These are phyloP conservation scores for Punica granatum DNA, from an alignment of 345 rosid genomes.

Conservation along the genomic window DNA sequence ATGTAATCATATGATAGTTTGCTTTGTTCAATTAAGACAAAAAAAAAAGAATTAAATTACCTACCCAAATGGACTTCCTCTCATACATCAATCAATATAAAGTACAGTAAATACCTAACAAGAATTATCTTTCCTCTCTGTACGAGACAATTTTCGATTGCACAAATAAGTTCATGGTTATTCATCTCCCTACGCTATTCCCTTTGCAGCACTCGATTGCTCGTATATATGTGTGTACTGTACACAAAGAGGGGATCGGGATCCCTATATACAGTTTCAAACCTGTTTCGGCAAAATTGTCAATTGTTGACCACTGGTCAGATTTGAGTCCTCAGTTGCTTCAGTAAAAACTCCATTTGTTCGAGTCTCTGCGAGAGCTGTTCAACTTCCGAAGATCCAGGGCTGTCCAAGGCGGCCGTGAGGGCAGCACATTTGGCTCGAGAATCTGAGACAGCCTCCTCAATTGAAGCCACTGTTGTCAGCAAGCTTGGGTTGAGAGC, in stretches of 20 bases:
- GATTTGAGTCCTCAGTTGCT: slow-evolving; percentile 52
- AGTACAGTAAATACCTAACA: background rate
- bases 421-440: slow-evolving; percentile 59
- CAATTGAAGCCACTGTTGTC: slow-evolving; percentile 60
- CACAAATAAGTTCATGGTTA: background rate
- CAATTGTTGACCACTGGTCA: slow-evolving; percentile 11
- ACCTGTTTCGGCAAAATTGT: slow-evolving; percentile 17
- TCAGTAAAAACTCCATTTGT: slow-evolving; percentile 50
- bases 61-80: background rate
- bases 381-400: slow-evolving; percentile 33
- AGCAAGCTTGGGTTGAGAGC: slow-evolving; percentile 19
- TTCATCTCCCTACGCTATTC: background rate
- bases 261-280: slow-evolving; percentile 4
- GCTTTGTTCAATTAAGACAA: background rate
- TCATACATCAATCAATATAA: background rate
- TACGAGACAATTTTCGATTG: background rate
- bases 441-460: slow-evolving; percentile 59
- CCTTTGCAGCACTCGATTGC: background rate
- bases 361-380: slow-evolving; percentile 65
- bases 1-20: background rate
- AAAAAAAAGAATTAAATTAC: background rate
- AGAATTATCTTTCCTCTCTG: background rate
- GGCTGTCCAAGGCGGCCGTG: slow-evolving; percentile 23
- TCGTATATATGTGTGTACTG: slow-evolving; percentile 1
- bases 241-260: slow-evolving; percentile 4